Evolutionary conservation across 768 basidiomycete species (phyloP), one percentile per base, ranked within the genome.

Genomic region (Crassisporium funariophilum): DNA sequence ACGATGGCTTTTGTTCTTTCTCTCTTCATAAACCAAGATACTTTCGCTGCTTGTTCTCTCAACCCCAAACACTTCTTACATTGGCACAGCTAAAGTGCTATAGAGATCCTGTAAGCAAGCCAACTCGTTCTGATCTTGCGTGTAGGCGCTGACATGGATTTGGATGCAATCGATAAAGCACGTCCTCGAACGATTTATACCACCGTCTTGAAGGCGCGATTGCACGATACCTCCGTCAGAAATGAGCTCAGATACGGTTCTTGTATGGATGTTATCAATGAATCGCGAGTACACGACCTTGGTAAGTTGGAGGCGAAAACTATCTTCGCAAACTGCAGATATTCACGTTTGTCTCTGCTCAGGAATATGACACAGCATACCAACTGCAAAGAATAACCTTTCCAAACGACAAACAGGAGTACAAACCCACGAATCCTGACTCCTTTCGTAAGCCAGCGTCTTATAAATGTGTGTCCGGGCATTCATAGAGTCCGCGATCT

Each of bases 201-300:
- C n/a, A n/a, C n/a, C n/a, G n/a, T n/a, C n/a, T n/a, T n/a, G n/a
- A n/a, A n/a, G n/a, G n/a, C n/a, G n/a, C n/a, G n/a, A n/a, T n/a
- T n/a, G n/a, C n/a, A n/a, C n/a, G n/a, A n/a, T n/a, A n/a, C n/a
- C n/a, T n/a, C 44, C 16, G 40, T 35, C 39, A 37, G 19, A 16
- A 15, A 37, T 58, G 57, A 58, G 55, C 38, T 47, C 48, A 44
- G 58, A 60, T 17, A 57, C 84, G 9, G 81, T 89, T 51, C 75
- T 90, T 20, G 82, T 87, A 17, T 90, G 87, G 87, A 88, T 88
- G 83, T 69, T 90, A 41, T 85, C 84, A 4, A 66, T 88, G 60
- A 88, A 88, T 55, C 74, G 87, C 44, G 85, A 88, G 63, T 81
- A 88, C 60, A 78, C 81, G 10, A 71, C 74, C 64, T 78, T 82